Percentiles rank a stretch among this genome's conserved stretches.
These are phyloP conservation scores for Rubia balearica DNA, from an alignment of 305 asterid species.

Conservation along the genomic window DNA sequence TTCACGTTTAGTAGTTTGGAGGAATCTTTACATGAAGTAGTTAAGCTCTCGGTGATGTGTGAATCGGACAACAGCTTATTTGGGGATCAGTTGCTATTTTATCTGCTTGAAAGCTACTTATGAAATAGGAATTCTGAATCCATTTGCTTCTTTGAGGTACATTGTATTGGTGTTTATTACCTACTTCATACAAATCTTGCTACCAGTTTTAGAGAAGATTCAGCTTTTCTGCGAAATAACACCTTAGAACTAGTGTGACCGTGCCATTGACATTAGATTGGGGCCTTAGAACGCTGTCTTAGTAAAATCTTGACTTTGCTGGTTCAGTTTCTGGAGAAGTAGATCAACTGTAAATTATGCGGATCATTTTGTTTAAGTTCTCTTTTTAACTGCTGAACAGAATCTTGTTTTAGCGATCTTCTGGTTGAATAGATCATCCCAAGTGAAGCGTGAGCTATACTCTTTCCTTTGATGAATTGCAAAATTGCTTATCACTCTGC, in stretches of 20 bases:
- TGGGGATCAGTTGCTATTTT: not conserved
- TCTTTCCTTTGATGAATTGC: not conserved
- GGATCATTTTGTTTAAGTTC: not conserved
- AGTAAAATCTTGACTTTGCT: not conserved
- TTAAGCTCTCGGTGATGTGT: not conserved
- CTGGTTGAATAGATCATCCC: not conserved
- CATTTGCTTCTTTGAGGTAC: not conserved
- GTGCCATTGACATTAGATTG: not conserved
- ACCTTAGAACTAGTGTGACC: not conserved
- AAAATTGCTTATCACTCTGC: not conserved
- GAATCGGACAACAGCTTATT: not conserved
- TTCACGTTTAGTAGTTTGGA: not conserved
- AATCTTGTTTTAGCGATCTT: not conserved
- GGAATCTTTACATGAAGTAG: not conserved
- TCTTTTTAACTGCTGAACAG: slow-evolving; percentile 2
- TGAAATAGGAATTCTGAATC: not conserved
- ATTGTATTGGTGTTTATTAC: not conserved
- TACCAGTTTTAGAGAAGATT: not conserved
- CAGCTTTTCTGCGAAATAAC: not conserved
- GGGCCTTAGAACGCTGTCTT: not conserved
- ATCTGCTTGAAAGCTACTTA: not conserved
- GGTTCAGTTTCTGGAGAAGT: not conserved
- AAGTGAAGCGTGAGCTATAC: not conserved
- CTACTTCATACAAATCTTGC: not conserved
- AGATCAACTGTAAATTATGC: not conserved